Conservation (phyloP, 2,329 filamentous ascomycete genomes). For the Podosphaera fusca region DNA sequence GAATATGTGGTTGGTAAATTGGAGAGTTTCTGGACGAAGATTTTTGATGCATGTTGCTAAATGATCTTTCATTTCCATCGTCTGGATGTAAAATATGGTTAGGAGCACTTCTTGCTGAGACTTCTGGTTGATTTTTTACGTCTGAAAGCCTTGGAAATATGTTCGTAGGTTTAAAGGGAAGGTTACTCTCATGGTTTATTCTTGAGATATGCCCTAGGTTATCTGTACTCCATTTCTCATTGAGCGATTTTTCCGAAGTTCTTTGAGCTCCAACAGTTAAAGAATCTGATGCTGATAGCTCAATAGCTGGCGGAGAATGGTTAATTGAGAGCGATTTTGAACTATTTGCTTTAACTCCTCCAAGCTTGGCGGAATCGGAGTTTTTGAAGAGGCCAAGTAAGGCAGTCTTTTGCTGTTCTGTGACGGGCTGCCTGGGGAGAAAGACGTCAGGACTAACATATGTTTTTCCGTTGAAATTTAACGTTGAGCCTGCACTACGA, state of each 20-base stretch:
- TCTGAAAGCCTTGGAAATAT: constrained; percentile 12
- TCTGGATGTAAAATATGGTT: background rate
- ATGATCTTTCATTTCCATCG: constrained; percentile 3
- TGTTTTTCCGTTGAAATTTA: constrained; percentile 4
- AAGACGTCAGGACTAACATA: constrained; percentile 4
- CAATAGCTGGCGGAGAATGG: constrained; percentile 13
- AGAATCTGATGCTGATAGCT: constrained; percentile 15
- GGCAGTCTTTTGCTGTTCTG: constrained; percentile 12
- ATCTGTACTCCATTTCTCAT: constrained; percentile 8
- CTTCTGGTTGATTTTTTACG: constrained; percentile 5
- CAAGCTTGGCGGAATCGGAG: constrained; percentile 7
- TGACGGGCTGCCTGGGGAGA: constrained; percentile 8
- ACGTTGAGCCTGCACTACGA: constrained; percentile 1
- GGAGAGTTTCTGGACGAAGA: constrained; percentile 6
- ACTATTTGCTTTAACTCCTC: constrained; percentile 3
- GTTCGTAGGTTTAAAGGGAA: constrained; percentile 12
- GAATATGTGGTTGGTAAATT: constrained; percentile 27
- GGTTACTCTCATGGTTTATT: constrained; percentile 10
- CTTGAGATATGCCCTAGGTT: constrained; percentile 6
- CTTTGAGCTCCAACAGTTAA: constrained; percentile 7
- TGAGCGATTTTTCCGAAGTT: constrained; percentile 6
- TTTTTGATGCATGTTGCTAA: background rate
- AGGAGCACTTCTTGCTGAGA: constrained; percentile 1
- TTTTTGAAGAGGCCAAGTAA: constrained; percentile 15
- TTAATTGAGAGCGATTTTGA: constrained; percentile 10